Conservation (phyloP, 306 rosid species). For the Gillenia trifoliata region DNA sequence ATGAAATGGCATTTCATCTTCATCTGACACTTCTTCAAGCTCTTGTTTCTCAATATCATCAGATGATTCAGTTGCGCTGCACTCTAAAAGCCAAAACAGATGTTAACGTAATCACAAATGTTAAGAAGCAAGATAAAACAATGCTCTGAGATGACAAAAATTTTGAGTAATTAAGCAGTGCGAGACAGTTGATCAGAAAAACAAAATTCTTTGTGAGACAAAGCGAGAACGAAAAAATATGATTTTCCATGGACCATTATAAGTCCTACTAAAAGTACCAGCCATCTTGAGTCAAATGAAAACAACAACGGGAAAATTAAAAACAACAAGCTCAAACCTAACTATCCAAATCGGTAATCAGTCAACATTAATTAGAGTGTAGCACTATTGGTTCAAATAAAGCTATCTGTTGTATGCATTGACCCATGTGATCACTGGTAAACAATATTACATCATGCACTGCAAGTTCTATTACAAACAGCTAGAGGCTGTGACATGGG, state of each 20-base stretch:
- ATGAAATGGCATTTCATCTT: slow-evolving; percentile 68
- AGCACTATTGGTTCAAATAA: not conserved
- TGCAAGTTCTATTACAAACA: not conserved
- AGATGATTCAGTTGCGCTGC: slow-evolving; percentile 89
- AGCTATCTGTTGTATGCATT: not conserved
- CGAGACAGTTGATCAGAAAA: too few relatives aligned
- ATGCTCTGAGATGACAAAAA: not conserved
- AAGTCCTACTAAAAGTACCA: not conserved
- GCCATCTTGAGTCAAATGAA: not conserved
- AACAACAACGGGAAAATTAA: too few relatives aligned
- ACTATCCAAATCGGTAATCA: not conserved
- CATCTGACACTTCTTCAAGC: slow-evolving; percentile 83
- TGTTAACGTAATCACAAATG: slow-evolving; percentile 15
- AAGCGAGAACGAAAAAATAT: not conserved
- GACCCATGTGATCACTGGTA: not conserved
- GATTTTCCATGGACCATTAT: not conserved
- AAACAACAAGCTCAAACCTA: not conserved
- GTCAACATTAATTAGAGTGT: not conserved
- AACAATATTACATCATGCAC: not conserved
- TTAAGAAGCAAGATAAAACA: not conserved
- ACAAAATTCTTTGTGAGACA: not conserved
- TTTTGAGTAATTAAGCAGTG: slow-evolving; percentile 1
- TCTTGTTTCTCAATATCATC: slow-evolving; percentile 91
- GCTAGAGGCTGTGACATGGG: not conserved
- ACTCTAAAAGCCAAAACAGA: slow-evolving; percentile 51